These are phyloP conservation scores for Phaffia australis DNA, from an alignment of 768 basidiomycete species.

Conservation along the genomic window DNA sequence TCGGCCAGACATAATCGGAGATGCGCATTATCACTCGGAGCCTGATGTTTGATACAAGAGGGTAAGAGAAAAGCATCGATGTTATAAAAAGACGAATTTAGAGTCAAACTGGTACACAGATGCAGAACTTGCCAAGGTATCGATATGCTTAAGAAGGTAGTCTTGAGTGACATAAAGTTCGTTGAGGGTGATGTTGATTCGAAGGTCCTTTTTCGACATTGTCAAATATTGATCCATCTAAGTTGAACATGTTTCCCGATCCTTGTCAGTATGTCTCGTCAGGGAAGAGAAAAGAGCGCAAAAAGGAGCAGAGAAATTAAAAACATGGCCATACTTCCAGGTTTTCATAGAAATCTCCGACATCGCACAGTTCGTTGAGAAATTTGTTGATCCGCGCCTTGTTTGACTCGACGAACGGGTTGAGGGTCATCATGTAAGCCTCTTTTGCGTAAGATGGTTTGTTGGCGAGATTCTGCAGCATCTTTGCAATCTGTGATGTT, in stretches of 20 bases:
- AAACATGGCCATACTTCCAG: conserved; percentile 58
- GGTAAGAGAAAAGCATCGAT: conserved; percentile 1
- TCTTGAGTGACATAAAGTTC: conserved; percentile 99
- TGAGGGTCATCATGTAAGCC: conserved; percentile 94
- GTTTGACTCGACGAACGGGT: conserved; percentile 98
- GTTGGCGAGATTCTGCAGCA: conserved; percentile 98
- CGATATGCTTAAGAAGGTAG: conserved; percentile 85
- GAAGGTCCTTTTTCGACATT: conserved; percentile 93
- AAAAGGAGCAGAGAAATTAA: background rate
- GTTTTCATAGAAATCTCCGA: conserved; percentile 98
- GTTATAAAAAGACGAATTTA: background rate
- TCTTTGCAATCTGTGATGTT: conserved; percentile 77
- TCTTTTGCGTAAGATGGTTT: conserved; percentile 98
- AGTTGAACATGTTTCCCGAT: background rate
- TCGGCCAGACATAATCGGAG: conserved; percentile 93
- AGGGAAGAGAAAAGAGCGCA: background rate
- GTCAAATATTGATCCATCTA: conserved; percentile 99
- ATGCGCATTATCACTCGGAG: conserved; percentile 95
- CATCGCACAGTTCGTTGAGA: conserved; percentile 91
- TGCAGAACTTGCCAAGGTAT: conserved; percentile 62
- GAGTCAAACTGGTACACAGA: background rate
- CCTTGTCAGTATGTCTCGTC: background rate
- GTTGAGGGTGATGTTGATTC: conserved; percentile 96
- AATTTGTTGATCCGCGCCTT: conserved; percentile 96
- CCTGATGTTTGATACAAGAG: conserved; percentile 44